These are phyloP conservation scores for Prunus fruticosa DNA, from an alignment of 306 rosid species.

Conservation along the genomic window DNA sequence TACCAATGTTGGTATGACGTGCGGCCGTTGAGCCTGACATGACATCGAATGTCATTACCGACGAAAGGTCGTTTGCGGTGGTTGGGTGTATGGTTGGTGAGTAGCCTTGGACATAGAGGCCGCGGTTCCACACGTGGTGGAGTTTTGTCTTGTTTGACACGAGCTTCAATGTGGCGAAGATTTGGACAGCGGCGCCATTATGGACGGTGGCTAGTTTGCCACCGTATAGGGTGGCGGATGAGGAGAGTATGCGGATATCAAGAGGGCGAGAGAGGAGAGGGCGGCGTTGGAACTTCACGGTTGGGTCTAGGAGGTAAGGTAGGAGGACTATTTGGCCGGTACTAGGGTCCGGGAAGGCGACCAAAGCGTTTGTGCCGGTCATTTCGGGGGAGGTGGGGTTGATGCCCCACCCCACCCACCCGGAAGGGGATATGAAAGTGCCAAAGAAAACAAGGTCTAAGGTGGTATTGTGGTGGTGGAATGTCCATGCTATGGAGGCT, in stretches of 20 bases:
- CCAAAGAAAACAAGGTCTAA: constrained; percentile 82
- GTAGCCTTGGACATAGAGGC: constrained; percentile 94
- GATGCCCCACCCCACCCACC: constrained; percentile 95
- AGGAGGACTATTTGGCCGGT: constrained; percentile 73
- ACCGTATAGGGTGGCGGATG: constrained; percentile 64
- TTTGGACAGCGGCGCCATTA: constrained; percentile 73
- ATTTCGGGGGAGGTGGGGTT: constrained; percentile 75
- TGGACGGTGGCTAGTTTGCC: constrained; percentile 78
- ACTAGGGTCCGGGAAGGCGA: constrained; percentile 82
- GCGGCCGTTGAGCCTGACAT: constrained; percentile 55
- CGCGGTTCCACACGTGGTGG: constrained; percentile 84
- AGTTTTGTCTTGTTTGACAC: constrained; percentile 62
- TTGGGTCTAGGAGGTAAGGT: constrained; percentile 73
- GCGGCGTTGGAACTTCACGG: constrained; percentile 67
- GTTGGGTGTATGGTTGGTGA: constrained; percentile 97
- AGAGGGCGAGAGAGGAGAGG: constrained; percentile 87
- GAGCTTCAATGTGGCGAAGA: constrained; percentile 58
- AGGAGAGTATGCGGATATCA: constrained; percentile 64
- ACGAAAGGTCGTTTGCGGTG: constrained; percentile 62
- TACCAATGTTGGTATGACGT: constrained; percentile 32
- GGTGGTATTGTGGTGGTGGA: constrained; percentile 64
- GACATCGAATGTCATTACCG: constrained; percentile 66
- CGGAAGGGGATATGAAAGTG: constrained; percentile 91
- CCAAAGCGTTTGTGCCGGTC: constrained; percentile 79
- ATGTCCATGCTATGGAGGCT: constrained; percentile 98